Percentiles rank a stretch among this genome's conserved stretches.
Conservation (phyloP, 2,329 filamentous ascomycete genomes). For the Arthrobotrys conoides region DNA sequence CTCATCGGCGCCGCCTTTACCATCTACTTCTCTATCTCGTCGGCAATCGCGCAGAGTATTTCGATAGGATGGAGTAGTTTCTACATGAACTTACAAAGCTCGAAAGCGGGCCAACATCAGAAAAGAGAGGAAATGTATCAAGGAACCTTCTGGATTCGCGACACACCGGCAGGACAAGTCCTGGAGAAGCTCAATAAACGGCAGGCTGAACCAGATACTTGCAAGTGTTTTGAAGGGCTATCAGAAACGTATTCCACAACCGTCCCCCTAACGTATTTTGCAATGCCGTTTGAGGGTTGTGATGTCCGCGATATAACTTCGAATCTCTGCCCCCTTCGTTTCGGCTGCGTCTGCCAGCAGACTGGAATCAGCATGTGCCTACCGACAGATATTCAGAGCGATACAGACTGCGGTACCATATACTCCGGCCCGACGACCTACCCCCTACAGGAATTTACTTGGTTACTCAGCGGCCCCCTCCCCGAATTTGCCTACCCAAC, state of each 20-base stretch:
- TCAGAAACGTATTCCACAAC: neutral
- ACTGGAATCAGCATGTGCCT: slow-evolving; percentile 39
- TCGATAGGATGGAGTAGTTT: too few relatives aligned
- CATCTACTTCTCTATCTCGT: slow-evolving; percentile 1
- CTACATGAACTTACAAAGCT: too few relatives aligned
- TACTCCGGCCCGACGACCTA: slow-evolving; percentile 25
- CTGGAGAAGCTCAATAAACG: slow-evolving; percentile 33
- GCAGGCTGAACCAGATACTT: slow-evolving; percentile 5
- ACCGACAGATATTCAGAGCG: slow-evolving; percentile 7
- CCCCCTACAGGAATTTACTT: neutral
- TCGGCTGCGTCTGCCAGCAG: slow-evolving; percentile 32
- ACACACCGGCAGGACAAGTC: neutral
- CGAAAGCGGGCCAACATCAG: too few relatives aligned
- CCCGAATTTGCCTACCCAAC: slow-evolving; percentile 15
- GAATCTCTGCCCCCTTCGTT: slow-evolving; percentile 38
- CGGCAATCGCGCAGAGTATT: too few relatives aligned
- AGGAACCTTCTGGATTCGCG: neutral
- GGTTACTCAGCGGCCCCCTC: slow-evolving; percentile 8
- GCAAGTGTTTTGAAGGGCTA: slow-evolving; percentile 10
- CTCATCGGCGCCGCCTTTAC: too few relatives aligned
- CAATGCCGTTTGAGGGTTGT: slow-evolving; percentile 25
- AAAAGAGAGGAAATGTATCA: too few relatives aligned
- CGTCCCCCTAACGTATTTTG: slow-evolving; percentile 18
- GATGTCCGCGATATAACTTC: slow-evolving; percentile 1
- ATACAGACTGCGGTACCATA: neutral